Conservation (phyloP, 257 asterid species). For the Lycium barbarum region DNA sequence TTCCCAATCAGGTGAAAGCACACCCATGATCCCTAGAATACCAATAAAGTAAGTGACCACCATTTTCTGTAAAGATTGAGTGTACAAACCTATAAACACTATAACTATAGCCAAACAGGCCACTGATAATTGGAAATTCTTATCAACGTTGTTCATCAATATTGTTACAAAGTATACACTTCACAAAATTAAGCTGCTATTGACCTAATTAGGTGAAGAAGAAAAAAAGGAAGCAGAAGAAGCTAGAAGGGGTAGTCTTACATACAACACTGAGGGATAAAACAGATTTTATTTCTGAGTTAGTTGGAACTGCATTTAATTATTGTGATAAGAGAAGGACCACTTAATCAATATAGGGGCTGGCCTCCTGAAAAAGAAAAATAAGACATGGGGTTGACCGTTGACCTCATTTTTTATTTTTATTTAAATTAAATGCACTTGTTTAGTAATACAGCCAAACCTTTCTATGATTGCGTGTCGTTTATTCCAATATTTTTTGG, state of each 20-base stretch:
- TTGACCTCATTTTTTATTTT: neutral
- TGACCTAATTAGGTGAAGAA: neutral
- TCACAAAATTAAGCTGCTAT: neutral
- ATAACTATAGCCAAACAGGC: conserved; percentile 47
- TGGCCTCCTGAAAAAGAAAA: neutral
- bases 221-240: neutral
- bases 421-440: neutral
- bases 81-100: conserved; percentile 49
- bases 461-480: neutral
- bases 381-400: neutral
- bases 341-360: neutral
- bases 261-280: neutral
- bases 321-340: conserved; percentile 4
- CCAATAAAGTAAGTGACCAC: conserved; percentile 62
- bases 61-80: conserved; percentile 65
- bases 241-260: neutral
- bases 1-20: conserved; percentile 71
- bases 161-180: neutral
- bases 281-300: neutral
- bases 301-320: neutral
- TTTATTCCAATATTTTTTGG: no score
- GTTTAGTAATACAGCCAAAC: neutral
- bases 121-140: conserved; percentile 49
- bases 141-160: conserved; percentile 38
- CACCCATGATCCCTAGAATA: conserved; percentile 56